Evolutionary conservation across 2,329 filamentous ascomycete genomes (phyloP).

Genomic region (Monilinia aucupariae): DNA sequence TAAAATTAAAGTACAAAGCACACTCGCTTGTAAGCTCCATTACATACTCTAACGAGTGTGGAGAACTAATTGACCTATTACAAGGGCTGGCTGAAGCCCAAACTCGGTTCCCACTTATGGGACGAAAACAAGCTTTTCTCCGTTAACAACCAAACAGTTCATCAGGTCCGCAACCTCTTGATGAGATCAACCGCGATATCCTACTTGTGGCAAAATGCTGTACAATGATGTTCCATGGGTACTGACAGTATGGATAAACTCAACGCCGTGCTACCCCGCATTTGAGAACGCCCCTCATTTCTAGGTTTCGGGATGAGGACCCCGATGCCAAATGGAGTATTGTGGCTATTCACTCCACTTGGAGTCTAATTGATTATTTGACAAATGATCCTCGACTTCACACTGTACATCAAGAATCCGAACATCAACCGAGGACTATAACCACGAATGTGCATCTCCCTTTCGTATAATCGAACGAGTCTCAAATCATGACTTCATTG

Average conservation of each 20-base stretch:
- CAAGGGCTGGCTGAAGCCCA: not conserved
- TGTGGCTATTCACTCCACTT: constrained; percentile 8
- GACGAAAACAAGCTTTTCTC: constrained; percentile 10
- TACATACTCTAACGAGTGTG: not conserved
- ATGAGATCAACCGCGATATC: not conserved
- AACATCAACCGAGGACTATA: not conserved
- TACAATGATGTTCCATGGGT: not conserved
- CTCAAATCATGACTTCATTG: not conserved
- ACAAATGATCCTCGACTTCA: not conserved
- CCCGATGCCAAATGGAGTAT: not conserved
- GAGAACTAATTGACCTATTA: not conserved
- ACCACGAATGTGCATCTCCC: not conserved
- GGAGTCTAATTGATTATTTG: not conserved
- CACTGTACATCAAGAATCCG: not conserved
- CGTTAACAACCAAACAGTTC: not conserved
- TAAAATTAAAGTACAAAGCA: constrained; percentile 7
- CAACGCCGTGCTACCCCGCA: not conserved
- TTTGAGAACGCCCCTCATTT: not conserved
- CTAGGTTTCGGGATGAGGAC: not conserved
- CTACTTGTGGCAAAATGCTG: not conserved
- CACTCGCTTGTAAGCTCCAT: not conserved
- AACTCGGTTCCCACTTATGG: not conserved
- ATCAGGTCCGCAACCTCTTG: not conserved
- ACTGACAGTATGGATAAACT: not conserved
- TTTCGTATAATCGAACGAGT: not conserved